Evolutionary conservation across 768 basidiomycete species (phyloP).

Genomic region (Leccinum rimulosum): DNA sequence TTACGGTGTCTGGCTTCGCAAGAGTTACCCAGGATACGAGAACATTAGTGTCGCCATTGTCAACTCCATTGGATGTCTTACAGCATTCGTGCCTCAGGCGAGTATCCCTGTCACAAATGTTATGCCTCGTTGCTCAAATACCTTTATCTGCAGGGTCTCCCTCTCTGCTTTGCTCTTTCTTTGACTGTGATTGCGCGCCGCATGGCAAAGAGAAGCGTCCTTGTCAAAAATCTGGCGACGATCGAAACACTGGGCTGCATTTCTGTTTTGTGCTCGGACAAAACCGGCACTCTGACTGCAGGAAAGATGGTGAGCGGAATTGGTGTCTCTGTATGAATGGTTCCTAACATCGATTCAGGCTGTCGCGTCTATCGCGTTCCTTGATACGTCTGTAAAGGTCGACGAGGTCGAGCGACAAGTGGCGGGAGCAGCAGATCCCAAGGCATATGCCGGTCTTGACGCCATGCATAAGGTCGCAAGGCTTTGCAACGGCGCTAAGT

Average conservation of each 20-base stretch:
- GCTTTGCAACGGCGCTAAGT: constrained; percentile 59
- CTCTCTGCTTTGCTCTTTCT: constrained; percentile 47
- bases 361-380: constrained; percentile 40
- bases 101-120: background rate
- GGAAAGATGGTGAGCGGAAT: constrained; percentile 41
- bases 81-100: constrained; percentile 42
- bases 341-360: constrained; percentile 24
- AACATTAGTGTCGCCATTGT: constrained; percentile 35
- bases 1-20: constrained; percentile 43
- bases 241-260: constrained; percentile 55
- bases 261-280: constrained; percentile 53
- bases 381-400: constrained; percentile 25
- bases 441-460: constrained; percentile 25
- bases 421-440: constrained; percentile 7
- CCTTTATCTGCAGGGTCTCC: constrained; percentile 31
- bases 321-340: background rate
- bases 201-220: constrained; percentile 45
- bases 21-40: constrained; percentile 32
- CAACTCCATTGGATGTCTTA: constrained; percentile 39
- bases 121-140: background rate
- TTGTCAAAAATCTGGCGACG: constrained; percentile 51
- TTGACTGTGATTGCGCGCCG: constrained; percentile 48
- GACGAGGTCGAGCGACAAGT: constrained; percentile 20
- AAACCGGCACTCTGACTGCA: constrained; percentile 51
- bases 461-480: constrained; percentile 41